Conservation (phyloP, 2,329 filamentous ascomycete genomes). For the Fusarium verticillioides region DNA sequence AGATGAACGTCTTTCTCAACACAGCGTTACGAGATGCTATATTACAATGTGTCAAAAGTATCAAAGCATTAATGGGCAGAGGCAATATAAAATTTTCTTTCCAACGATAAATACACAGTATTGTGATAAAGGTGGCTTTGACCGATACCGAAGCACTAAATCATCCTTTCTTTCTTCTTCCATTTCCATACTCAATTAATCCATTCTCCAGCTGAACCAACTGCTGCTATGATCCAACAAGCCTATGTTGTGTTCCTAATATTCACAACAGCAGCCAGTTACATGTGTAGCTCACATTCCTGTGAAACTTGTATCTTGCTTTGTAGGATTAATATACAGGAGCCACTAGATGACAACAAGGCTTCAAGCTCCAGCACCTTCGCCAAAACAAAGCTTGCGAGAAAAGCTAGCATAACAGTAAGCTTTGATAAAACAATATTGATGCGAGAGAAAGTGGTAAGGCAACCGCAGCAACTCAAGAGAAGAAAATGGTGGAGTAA, state of each 20-base stretch:
- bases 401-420: conserved; percentile 5
- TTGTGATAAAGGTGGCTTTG: conserved; percentile 5
- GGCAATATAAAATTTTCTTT: conserved; percentile 4
- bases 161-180: conserved; percentile 9
- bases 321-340: conserved; percentile 38
- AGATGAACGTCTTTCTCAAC: neutral
- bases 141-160: conserved; percentile 10
- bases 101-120: conserved; percentile 15
- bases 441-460: conserved; percentile 1
- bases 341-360: conserved; percentile 1
- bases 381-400: neutral
- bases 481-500: conserved; percentile 9
- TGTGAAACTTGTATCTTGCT: neutral
- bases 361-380: neutral
- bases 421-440: conserved; percentile 7
- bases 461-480: conserved; percentile 4
- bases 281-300: neutral
- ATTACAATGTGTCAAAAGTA: neutral
- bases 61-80: neutral
- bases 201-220: neutral
- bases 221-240: neutral
- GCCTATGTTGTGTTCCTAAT: neutral
- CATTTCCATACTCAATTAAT: conserved; percentile 27
- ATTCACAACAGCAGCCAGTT: neutral
- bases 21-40: neutral